phyloP scores from a whole-genome alignment of 2,329 filamentous ascomycete species.

The Epichloe hybrida region DNA sequence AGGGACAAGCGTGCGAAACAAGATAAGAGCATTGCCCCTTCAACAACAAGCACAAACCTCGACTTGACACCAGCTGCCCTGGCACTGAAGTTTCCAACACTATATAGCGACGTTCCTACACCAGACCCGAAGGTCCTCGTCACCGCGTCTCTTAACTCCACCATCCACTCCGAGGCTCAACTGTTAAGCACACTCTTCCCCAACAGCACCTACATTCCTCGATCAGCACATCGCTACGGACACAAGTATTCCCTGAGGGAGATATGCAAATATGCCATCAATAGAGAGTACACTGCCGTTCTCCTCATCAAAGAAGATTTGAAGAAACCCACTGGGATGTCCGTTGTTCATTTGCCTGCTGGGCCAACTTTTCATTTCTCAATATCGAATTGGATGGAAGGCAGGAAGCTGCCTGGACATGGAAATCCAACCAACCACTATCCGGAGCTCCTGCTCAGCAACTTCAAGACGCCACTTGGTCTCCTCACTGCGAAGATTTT shows the following conservation, averaged over 20 bases:
- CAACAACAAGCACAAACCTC: conserved; percentile 49
- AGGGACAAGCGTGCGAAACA: conserved; percentile 30
- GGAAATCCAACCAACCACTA: conserved; percentile 80
- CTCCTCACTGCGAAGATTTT: conserved; percentile 79
- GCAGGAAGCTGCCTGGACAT: conserved; percentile 77
- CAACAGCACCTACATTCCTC: conserved; percentile 73
- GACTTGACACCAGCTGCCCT: conserved; percentile 49
- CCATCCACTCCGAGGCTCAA: conserved; percentile 69
- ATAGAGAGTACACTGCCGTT: conserved; percentile 71
- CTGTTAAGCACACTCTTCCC: conserved; percentile 74
- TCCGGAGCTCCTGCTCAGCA: conserved; percentile 82
- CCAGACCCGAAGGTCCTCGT: conserved; percentile 73
- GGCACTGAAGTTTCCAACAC: conserved; percentile 45
- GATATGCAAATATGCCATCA: conserved; percentile 72
- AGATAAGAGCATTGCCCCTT: conserved; percentile 40
- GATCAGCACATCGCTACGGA: conserved; percentile 68
- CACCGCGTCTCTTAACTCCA: conserved; percentile 82
- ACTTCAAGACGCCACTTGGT: conserved; percentile 87
- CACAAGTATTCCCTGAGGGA: conserved; percentile 89
- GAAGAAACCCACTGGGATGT: conserved; percentile 71
- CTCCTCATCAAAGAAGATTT: conserved; percentile 79
- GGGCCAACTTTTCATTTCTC: conserved; percentile 91
- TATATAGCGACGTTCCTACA: conserved; percentile 46
- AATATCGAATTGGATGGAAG: conserved; percentile 82
- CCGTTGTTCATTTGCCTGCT: conserved; percentile 67